Conservation (phyloP, 306 rosid species). For the Cicer chorassanicum region DNA sequence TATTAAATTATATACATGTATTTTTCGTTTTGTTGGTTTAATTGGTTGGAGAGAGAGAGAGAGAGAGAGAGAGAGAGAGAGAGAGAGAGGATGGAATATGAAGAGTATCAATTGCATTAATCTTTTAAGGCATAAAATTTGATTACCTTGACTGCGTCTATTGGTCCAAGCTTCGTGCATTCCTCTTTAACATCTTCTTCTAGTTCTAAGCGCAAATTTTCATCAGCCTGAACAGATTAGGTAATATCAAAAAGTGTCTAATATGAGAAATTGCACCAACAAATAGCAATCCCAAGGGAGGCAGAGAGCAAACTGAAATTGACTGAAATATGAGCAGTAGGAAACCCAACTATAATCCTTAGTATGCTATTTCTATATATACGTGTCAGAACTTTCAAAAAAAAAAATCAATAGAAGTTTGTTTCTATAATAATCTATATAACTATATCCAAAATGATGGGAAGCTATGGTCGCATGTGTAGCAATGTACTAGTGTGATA, state of each 20-base stretch:
- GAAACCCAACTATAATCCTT: constrained; percentile 22
- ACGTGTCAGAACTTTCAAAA: constrained; percentile 1
- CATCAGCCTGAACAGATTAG: constrained; percentile 70
- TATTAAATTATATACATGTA: neutral
- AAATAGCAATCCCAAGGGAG: constrained; percentile 9
- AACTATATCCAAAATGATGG: constrained; percentile 27
- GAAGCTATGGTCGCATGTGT: constrained; percentile 15
- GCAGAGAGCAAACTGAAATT: constrained; percentile 13
- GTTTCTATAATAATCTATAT: constrained; percentile 13
- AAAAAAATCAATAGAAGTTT: constrained; percentile 21
- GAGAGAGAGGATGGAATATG: constrained; percentile 14
- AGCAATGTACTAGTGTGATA: constrained; percentile 37
- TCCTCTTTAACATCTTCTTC: constrained; percentile 91
- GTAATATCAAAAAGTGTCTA: constrained; percentile 39
- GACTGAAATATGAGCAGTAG: constrained; percentile 15
- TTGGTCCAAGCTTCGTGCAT: constrained; percentile 79
- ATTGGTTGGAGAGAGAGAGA: neutral
- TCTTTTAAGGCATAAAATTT: constrained; percentile 28
- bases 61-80: neutral
- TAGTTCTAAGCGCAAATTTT: constrained; percentile 70
- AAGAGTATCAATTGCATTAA: constrained; percentile 2
- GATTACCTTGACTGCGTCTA: constrained; percentile 81
- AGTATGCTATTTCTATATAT: constrained; percentile 8
- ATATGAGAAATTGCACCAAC: constrained; percentile 37
- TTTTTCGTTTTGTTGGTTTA: constrained; percentile 18